Conservation (phyloP, 352 stramenopile species). For the Pythium periplocum region DNA sequence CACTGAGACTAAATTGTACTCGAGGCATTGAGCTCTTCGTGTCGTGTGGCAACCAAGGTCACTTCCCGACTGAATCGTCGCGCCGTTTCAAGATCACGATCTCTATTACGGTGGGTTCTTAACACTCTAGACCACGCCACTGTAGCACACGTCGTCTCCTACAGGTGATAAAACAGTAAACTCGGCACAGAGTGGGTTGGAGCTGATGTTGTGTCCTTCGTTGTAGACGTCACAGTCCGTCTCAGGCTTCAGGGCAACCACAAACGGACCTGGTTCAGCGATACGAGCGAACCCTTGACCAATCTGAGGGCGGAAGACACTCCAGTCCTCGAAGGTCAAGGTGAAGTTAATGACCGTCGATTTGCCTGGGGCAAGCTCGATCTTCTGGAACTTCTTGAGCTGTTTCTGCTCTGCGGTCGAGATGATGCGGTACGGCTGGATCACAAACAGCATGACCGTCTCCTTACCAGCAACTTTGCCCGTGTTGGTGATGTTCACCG, state of each 20-base stretch:
- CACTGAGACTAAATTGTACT: too few species aligned
- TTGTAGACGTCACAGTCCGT: slow-evolving; percentile 72
- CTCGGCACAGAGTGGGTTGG: slow-evolving; percentile 33
- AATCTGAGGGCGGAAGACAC: slow-evolving; percentile 56
- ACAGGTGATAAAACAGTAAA: slow-evolving; percentile 20
- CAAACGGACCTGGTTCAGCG: slow-evolving; percentile 62
- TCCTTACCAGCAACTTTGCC: too few species aligned
- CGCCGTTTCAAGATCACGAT: slow-evolving; percentile 9
- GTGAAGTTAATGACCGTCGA: slow-evolving; percentile 29
- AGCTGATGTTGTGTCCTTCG: slow-evolving; percentile 6
- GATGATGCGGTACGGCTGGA: too few species aligned
- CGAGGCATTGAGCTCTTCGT: too few species aligned
- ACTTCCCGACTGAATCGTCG: too few species aligned
- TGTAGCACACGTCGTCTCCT: too few species aligned
- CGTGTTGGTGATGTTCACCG: slow-evolving; percentile 21
- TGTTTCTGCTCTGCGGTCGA: too few species aligned
- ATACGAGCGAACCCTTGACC: slow-evolving; percentile 50
- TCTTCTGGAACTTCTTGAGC: neutral
- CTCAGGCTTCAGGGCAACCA: slow-evolving; percentile 62
- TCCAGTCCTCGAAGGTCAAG: slow-evolving; percentile 51
- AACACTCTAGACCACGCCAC: too few species aligned
- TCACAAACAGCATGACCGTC: too few species aligned
- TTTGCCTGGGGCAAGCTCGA: slow-evolving; percentile 4
- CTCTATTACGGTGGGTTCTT: neutral
- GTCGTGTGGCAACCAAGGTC: too few species aligned